Percentiles rank a stretch among this genome's conserved stretches.
Evolutionary conservation across 1,284 basidiomycete species (phyloP).

Genomic region (Chalciporus sp.): DNA sequence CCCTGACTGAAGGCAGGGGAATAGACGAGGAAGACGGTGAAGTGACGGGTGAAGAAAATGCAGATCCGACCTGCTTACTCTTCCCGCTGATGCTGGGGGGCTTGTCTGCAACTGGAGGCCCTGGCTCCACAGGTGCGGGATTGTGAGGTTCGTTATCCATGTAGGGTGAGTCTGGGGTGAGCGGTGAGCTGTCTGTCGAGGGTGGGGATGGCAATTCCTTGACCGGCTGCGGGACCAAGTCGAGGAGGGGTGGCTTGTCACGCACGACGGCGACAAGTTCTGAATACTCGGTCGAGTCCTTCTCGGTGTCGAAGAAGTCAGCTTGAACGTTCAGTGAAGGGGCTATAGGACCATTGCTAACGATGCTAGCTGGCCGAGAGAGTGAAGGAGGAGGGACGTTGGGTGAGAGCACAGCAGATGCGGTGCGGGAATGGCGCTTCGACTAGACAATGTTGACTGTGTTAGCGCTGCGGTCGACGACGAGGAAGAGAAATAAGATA

Average conservation of each 20-base stretch:
- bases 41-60: constrained; percentile 15
- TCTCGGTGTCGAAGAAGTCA: constrained; percentile 25
- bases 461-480: constrained; percentile 9
- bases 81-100: constrained; percentile 12
- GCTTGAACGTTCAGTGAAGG: neutral
- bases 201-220: constrained; percentile 15
- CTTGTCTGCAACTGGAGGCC: neutral
- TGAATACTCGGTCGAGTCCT: constrained; percentile 16
- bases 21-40: constrained; percentile 17
- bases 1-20: constrained; percentile 17
- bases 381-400: constrained; percentile 35
- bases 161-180: neutral
- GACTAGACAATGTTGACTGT: constrained; percentile 43
- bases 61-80: constrained; percentile 7
- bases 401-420: constrained; percentile 43
- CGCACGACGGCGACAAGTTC: constrained; percentile 4
- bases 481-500: constrained; percentile 25
- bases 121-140: neutral
- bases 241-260: constrained; percentile 8
- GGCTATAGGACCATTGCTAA: constrained; percentile 14
- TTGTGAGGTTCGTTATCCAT: neutral
- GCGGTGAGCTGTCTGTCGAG: constrained; percentile 1
- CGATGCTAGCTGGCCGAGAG: constrained; percentile 30
- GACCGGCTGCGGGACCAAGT: constrained; percentile 3
- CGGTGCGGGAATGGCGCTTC: constrained; percentile 65